Percentiles rank a stretch among this genome's conserved stretches.
Evolutionary conservation across 305 asterid species (phyloP).

Genomic region (Fraxinus velutina): DNA sequence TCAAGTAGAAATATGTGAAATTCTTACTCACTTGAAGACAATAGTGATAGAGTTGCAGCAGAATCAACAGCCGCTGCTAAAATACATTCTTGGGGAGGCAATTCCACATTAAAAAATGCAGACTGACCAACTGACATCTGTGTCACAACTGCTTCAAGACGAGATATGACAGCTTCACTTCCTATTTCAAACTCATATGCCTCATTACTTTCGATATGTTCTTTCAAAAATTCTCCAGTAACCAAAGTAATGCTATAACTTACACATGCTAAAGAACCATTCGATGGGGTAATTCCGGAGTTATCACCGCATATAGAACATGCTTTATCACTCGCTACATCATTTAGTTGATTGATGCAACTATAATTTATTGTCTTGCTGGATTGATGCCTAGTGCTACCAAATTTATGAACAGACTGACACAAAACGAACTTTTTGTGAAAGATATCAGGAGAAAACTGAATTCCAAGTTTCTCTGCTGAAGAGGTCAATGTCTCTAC

Average conservation of each 20-base stretch:
- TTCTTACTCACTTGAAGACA: slow-evolving; percentile 51
- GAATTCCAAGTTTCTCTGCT: slow-evolving; percentile 55
- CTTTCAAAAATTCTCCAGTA: slow-evolving; percentile 44
- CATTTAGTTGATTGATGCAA: slow-evolving; percentile 21
- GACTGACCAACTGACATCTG: slow-evolving; percentile 79
- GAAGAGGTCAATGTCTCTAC: slow-evolving; percentile 40
- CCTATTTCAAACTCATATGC: slow-evolving; percentile 92
- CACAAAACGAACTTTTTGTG: slow-evolving; percentile 46
- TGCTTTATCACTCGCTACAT: slow-evolving; percentile 25
- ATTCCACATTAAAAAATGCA: slow-evolving; percentile 55
- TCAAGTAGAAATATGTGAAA: slow-evolving; percentile 13
- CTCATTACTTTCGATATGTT: slow-evolving; percentile 72
- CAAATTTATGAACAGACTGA: slow-evolving; percentile 41
- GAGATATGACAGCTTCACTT: slow-evolving; percentile 61
- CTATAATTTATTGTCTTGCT: slow-evolving; percentile 9
- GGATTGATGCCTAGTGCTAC: slow-evolving; percentile 25
- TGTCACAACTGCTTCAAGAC: slow-evolving; percentile 60
- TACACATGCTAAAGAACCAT: slow-evolving; percentile 67
- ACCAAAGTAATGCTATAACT: slow-evolving; percentile 59
- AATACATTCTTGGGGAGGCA: slow-evolving; percentile 61
- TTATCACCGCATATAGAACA: slow-evolving; percentile 39
- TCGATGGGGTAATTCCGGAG: slow-evolving; percentile 51
- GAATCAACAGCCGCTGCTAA: slow-evolving; percentile 69
- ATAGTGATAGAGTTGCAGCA: slow-evolving; percentile 38
- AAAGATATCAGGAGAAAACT: slow-evolving; percentile 42